Evolutionary conservation across 2,329 filamentous ascomycete genomes (phyloP), one percentile per base, ranked within the genome.

Genomic region (Talaromyces rugulosus): DNA sequence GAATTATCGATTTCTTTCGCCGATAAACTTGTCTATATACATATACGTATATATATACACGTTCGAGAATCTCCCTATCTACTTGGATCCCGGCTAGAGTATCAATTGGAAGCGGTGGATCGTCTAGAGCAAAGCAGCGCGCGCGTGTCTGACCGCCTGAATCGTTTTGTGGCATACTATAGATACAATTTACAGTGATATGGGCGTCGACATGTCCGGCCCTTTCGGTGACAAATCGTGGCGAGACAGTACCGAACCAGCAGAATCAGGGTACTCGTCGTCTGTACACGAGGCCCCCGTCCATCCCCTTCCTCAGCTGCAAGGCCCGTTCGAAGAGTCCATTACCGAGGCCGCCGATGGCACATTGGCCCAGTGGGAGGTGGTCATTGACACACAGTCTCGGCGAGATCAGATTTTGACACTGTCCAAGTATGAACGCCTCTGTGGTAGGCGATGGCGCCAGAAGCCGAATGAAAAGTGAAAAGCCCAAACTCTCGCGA

Each of bases 371-470:
- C 64, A 75, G 12, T 69, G 72, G 66, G 64, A 73, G 5, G 71
- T 77, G 14, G 65, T 74, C 2, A 65, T 77, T 27, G 76, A 80
- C 65, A 73, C 76, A 8, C 72, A 75, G 59, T 68, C 74, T 7
- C 85, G 89, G 66, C 86, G 87, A 65, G 87, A 86, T 66, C 81
- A 81, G 71, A 81, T 95, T 31, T 81, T 96, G 51, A 87, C 90
- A 63, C 85, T 87, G 65, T 81, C 83, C 42, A 83, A 87, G 62
- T 87, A 88, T 63, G 89, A 90, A 62, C 85, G 87, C 14, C 85
- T 91, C 12, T 89, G 91, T 72, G 88, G 87, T 58, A 85, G 87
- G 56, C 78, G 85, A 72, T 96, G 93, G 92, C 87, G 89, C 62
- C 88, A 90, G 73, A 86, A 88, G 59, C 83, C 87, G 0, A 87